These are phyloP conservation scores for Papiliotrema flavescens DNA, from an alignment of 1,284 basidiomycete genomes.

Conservation along the genomic window DNA sequence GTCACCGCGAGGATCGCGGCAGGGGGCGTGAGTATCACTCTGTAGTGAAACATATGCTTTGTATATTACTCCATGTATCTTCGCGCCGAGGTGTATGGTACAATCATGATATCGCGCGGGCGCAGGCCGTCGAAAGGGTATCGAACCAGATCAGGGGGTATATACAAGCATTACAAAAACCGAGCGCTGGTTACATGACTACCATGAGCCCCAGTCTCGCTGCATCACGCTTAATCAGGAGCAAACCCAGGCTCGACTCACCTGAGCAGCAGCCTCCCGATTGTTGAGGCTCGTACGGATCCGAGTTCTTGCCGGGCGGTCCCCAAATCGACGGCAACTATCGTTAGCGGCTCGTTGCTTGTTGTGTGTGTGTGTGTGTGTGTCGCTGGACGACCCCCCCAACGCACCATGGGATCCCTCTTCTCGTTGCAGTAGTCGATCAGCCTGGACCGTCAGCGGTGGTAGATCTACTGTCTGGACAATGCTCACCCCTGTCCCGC, in stretches of 20 bases:
- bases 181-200: constrained; percentile 3
- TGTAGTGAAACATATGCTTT: too few relatives aligned
- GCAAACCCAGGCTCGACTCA: constrained; percentile 13
- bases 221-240: neutral
- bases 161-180: too few relatives aligned
- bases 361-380: neutral
- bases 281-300: constrained; percentile 35
- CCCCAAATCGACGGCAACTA: constrained; percentile 91
- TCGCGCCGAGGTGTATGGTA: too few relatives aligned
- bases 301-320: constrained; percentile 74
- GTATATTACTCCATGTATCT: too few relatives aligned
- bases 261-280: constrained; percentile 36
- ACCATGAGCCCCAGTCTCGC: too few relatives aligned
- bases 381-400: neutral
- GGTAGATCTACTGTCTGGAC: too few relatives aligned
- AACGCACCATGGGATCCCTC: constrained; percentile 74
- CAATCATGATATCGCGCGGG: too few relatives aligned
- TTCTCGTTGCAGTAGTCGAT: constrained; percentile 89
- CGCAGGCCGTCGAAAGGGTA: too few relatives aligned
- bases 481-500: constrained; percentile 81
- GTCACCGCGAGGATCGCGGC: too few relatives aligned
- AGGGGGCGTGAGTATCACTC: too few relatives aligned
- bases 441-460: neutral
- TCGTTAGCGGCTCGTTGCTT: constrained; percentile 3
- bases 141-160: too few relatives aligned